Percentiles rank a stretch among this genome's conserved stretches.
These are phyloP conservation scores for Taxillus chinensis DNA, from an alignment of 164 flowering plant species.

Conservation along the genomic window DNA sequence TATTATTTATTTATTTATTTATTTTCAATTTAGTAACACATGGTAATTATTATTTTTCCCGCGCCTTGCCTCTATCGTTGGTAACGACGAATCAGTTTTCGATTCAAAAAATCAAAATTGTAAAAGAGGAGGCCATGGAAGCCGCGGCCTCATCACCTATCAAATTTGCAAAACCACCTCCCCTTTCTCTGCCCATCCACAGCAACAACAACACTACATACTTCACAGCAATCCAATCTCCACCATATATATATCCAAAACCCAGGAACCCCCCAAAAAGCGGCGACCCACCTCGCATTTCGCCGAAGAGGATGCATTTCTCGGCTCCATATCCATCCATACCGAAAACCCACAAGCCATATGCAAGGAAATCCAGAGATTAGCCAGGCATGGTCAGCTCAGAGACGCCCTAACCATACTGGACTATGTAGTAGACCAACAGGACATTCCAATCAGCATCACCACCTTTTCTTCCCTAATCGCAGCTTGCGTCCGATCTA, in stretches of 20 bases:
- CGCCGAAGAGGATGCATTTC: conserved; percentile 31
- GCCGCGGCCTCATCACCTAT: background rate
- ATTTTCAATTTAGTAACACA: too few species aligned
- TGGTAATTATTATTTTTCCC: too few species aligned
- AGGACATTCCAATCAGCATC: conserved; percentile 61
- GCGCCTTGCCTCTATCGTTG: too few species aligned
- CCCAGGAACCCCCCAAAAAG: conserved; percentile 4
- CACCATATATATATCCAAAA: background rate
- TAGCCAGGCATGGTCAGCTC: conserved; percentile 50
- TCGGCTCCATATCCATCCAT: conserved; percentile 48
- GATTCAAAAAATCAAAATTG: too few species aligned
- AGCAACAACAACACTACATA: background rate
- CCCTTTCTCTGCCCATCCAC: background rate
- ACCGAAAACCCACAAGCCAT: conserved; percentile 51
- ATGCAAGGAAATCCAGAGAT: conserved; percentile 47
- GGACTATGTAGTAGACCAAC: conserved; percentile 49
- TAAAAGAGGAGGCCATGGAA: background rate
- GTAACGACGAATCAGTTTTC: too few species aligned
- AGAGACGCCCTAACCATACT: conserved; percentile 56
- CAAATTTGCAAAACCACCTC: background rate
- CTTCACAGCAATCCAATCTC: background rate
- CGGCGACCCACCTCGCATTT: conserved; percentile 4
- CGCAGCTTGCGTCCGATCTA: conserved; percentile 43
- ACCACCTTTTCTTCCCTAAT: conserved; percentile 69
- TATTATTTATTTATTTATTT: too few species aligned